Conservation (phyloP, 805 yeast genomes). For the Candida krabiensis region DNA sequence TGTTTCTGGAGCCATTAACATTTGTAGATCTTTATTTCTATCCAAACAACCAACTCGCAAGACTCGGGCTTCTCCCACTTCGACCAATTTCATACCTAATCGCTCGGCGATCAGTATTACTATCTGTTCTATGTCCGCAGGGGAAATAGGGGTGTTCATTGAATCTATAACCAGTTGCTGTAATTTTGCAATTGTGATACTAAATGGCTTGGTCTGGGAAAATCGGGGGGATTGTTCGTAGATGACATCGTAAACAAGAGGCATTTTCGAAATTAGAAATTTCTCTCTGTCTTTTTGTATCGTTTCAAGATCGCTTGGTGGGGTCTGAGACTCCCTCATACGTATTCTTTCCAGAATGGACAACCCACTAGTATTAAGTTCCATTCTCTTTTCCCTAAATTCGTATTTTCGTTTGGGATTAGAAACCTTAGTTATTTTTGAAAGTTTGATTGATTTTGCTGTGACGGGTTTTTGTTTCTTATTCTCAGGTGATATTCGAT, state of each 20-base stretch:
- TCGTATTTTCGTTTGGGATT: conserved; percentile 39
- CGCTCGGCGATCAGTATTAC: conserved; percentile 10
- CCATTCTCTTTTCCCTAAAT: conserved; percentile 31
- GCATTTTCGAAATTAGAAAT: conserved; percentile 20
- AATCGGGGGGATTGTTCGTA: conserved; percentile 24
- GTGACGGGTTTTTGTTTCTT: conserved; percentile 4
- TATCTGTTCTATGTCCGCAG: conserved; percentile 15
- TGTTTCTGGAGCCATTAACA: conserved; percentile 3
- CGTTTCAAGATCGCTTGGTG: conserved; percentile 5
- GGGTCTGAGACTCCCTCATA: conserved; percentile 33
- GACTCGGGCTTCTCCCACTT: conserved; percentile 20
- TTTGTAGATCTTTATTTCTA: conserved; percentile 17
- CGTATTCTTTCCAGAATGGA: conserved; percentile 41
- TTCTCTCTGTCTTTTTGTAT: conserved; percentile 1
- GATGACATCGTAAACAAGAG: conserved; percentile 23
- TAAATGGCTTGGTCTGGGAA: conserved; percentile 5
- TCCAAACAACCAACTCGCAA: conserved; percentile 19
- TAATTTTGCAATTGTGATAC: conserved; percentile 17
- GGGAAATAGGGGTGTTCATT: conserved; percentile 15
- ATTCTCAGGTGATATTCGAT: conserved; percentile 5
- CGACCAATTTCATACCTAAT: conserved; percentile 14
- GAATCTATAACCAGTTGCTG: conserved; percentile 23
- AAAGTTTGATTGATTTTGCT: background rate
- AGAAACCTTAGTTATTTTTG: conserved; percentile 18
- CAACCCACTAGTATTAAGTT: conserved; percentile 12